Evolutionary conservation across 1,284 basidiomycete genomes (phyloP), one percentile per base, ranked within the genome.

Genomic region (Mycosarcoma mackinlayi): DNA sequence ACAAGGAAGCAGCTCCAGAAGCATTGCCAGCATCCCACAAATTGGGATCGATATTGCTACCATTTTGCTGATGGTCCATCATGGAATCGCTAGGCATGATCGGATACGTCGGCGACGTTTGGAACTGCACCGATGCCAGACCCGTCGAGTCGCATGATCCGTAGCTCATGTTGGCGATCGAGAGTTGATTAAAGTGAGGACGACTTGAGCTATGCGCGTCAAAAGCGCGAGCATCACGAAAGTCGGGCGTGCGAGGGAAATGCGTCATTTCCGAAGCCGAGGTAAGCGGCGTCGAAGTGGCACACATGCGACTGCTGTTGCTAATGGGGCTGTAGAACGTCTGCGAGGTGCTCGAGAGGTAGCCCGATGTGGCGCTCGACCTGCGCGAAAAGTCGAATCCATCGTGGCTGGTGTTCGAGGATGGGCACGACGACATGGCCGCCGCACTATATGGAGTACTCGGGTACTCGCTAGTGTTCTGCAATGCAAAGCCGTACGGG

Each of bases 241-340:
- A 52, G 33, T 70, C 61, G 13, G 60, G 60, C n/a, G 59, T 64
- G 37, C 53, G 61, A 30, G 67, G 61, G 25, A 70, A 70, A 9
- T 59, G 39, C 21, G 61, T 48, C 28, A 57, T 3, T 16, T 64
- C 67, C 18, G 60, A 49, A 19, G 56, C 39, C 4, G 67, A 57
- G 1, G 60, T 64, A 23, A 64, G 61, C n/a, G 60, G 42, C 13
- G 52, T 42, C 3, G 67, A 52, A 16, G 67, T 60, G 6, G 48
- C 25, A 40, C 61, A 63, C 41, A 50, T 39, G 18, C 61, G 51
- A 14, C 53, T 56, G 40, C 51, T 48, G 38, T 30, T 34, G 53
- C 61, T 60, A 9, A 18, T n/a, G 1, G 66, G 52, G 28, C 56
- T 60, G 53, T 60, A 39, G 18, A 60, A 60, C 42, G 55, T 39